phyloP scores from a whole-genome alignment of 2,329 filamentous ascomycete species.

The Cytospora paraplurivora region DNA sequence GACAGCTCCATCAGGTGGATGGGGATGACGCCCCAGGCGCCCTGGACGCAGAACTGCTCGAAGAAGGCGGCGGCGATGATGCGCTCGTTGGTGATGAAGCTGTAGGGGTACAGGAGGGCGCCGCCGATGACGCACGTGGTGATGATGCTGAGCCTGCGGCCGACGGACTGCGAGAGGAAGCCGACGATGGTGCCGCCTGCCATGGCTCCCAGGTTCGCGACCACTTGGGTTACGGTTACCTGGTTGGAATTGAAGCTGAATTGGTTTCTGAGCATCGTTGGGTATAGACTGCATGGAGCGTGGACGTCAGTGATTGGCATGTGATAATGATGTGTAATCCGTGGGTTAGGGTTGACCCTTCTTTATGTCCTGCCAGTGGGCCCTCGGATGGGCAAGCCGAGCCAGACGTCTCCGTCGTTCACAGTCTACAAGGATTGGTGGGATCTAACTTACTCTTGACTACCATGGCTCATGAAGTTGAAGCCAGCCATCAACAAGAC shows the following conservation, averaged over 20 bases:
- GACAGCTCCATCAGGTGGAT: constrained; percentile 79
- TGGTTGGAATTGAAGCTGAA: constrained; percentile 54
- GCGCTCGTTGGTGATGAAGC: constrained; percentile 61
- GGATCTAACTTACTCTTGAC: constrained; percentile 47
- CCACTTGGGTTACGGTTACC: constrained; percentile 71
- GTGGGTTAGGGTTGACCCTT: neutral
- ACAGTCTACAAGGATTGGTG: neutral
- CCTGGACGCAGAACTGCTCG: constrained; percentile 77
- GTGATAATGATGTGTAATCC: neutral
- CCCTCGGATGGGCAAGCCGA: neutral
- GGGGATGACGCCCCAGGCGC: constrained; percentile 75
- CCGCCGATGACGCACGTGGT: constrained; percentile 66
- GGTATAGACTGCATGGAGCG: constrained; percentile 47
- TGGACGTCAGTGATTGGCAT: neutral
- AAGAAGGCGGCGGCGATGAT: constrained; percentile 84
- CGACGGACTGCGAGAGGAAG: constrained; percentile 69
- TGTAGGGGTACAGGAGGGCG: constrained; percentile 82
- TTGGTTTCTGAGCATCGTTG: constrained; percentile 61
- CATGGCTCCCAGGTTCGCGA: constrained; percentile 72
- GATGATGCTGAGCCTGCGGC: constrained; percentile 69
- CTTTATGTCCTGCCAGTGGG: neutral
- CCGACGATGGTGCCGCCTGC: constrained; percentile 67
- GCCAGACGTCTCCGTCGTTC: neutral
- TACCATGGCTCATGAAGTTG: constrained; percentile 88
- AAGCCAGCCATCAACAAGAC: constrained; percentile 88